Base-by-base conservation (phyloP, 768 basidiomycete species). In the Omphalotus guepiniiformis region DNA sequence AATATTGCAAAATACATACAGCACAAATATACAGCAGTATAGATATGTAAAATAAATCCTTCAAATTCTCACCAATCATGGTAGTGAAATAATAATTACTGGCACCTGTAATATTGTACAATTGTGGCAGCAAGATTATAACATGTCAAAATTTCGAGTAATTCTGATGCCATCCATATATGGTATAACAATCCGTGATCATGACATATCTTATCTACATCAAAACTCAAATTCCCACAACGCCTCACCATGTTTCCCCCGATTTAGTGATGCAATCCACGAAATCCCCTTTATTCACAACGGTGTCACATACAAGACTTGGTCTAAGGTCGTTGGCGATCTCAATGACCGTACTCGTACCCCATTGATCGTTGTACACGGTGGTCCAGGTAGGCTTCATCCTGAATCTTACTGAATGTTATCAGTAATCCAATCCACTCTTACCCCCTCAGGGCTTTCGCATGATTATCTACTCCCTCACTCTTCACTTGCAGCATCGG, bases 291-390 rank as follows among this genome's bases (percentile, higher is more conserved):
- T 43, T 19, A 5, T 32, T 6, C 22, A 28, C 27, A 30, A 43
- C 16, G 42, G 29, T 18, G 18, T 28, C 27, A 43, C 42, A 30
- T 43, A 28, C 42, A 27, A 43, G 21, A 43, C 42, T 15, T 43
- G 29, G 27, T 25, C 22, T 6, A 43, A 43, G 6, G 28, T 43
- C 18, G 25, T 43, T 15, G 42, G 42, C 6, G 42, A 43, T 43
- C 13, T 43, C 6, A 19, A 16, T 13, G 15, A 43, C 19, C 27
- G 19, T 19, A 27, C 28, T 18, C 25, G 29, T 18, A 32, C 19
- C 6, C 75, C 76, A 0, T 52, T 78, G 1, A 57, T 79, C 13
- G 59, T 60, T 0, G 58, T 79, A 1, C 76, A 79, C 47, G 78
- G 77, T 4, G 77, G 76, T 2, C 76, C 75, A 0, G 73, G 60